Conservation (phyloP, 495 filamentous ascomycete species). For the Tuber brumale region DNA sequence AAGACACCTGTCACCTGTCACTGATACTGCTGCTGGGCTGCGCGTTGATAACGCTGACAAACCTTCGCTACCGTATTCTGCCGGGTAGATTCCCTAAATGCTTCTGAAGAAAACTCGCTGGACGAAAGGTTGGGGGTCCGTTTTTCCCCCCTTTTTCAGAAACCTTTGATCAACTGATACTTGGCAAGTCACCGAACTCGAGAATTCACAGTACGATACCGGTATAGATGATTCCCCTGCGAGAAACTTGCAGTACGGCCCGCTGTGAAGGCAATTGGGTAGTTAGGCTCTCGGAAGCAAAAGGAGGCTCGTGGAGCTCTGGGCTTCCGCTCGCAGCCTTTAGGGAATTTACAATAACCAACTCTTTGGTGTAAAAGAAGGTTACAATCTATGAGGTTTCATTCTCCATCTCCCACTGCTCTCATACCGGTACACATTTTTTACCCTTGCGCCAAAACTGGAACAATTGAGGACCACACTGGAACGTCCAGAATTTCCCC, state of each 20-base stretch:
- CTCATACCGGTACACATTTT: not conserved
- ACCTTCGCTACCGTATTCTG: not conserved
- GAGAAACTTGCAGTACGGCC: not conserved
- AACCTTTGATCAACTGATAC: not conserved
- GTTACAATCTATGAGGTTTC: not conserved
- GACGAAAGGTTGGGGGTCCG: not conserved
- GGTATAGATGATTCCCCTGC: not conserved
- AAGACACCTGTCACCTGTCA: not conserved
- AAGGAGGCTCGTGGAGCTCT: not conserved
- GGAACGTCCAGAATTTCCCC: not conserved
- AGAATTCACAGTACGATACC: not conserved
- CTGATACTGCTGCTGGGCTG: not conserved
- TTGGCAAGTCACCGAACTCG: not conserved
- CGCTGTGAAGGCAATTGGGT: not conserved
- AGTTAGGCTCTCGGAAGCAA: not conserved
- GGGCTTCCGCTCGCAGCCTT: not conserved
- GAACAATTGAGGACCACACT: not conserved
- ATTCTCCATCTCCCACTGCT: not conserved
- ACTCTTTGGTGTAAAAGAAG: not conserved
- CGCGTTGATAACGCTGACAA: not conserved
- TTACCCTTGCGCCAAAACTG: not conserved
- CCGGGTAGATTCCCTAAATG: not conserved
- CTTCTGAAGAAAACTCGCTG: not conserved
- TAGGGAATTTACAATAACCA: not conserved
- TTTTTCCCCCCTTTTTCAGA: not conserved